phyloP scores from a whole-genome alignment of 78 protist genomes.

The Salpingoeca rosetta region DNA sequence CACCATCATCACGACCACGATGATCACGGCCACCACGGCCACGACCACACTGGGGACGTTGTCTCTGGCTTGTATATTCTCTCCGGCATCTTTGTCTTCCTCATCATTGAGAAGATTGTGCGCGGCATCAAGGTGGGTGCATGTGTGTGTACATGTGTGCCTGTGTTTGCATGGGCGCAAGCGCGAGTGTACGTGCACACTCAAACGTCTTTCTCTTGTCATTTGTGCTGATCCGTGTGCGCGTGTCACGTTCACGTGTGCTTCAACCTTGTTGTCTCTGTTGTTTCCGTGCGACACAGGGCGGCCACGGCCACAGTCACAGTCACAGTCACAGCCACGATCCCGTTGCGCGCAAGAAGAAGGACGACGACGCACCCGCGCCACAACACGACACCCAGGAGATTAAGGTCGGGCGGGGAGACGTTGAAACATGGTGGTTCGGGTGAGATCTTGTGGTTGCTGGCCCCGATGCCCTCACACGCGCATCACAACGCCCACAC shows the following conservation, averaged over 20 bases:
- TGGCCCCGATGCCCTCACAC: no score
- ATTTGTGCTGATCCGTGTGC: no score
- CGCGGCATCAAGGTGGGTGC: not conserved
- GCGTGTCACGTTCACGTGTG: no score
- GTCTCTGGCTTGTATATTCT: slow-evolving; percentile 22
- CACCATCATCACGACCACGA: slow-evolving; percentile 15
- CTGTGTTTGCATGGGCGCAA: no score
- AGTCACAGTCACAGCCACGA: slow-evolving; percentile 11
- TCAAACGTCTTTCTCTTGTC: no score
- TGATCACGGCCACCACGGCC: slow-evolving; percentile 11
- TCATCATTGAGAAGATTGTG: slow-evolving; percentile 36
- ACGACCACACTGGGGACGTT: slow-evolving; percentile 11
- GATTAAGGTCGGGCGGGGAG: no score
- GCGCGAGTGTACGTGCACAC: no score
- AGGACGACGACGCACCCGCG: not conserved
- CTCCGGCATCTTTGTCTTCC: slow-evolving; percentile 30
- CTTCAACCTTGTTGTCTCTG: no score
- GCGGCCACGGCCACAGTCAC: slow-evolving; percentile 17
- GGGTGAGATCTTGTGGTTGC: no score
- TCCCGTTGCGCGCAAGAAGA: not conserved
- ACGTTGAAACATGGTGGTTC: no score
- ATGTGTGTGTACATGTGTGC: not conserved
- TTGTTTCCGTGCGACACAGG: not conserved
- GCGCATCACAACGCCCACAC: no score
- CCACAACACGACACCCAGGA: no score